Conservation (phyloP, 805 yeast species). For the Saturnispora quitensis region DNA sequence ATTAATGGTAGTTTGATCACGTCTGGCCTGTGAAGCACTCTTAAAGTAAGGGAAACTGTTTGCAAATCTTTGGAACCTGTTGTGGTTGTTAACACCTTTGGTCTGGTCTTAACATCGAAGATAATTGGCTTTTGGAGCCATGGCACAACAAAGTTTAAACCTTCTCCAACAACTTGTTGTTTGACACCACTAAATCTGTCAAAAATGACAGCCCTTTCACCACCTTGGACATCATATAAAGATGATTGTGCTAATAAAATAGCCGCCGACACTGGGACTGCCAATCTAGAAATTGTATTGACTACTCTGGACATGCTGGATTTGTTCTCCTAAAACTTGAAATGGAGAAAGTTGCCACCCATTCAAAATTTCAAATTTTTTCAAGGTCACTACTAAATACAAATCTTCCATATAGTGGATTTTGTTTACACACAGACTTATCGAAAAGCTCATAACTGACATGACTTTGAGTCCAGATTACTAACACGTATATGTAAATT, state of each 20-base stretch:
- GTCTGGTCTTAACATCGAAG: constrained; percentile 91
- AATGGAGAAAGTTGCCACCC: neutral
- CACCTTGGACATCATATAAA: constrained; percentile 92
- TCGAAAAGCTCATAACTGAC: no score
- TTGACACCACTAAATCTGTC: constrained; percentile 88
- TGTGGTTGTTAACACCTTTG: constrained; percentile 85
- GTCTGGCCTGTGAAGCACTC: constrained; percentile 92
- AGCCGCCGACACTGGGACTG: constrained; percentile 64
- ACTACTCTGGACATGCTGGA: constrained; percentile 32
- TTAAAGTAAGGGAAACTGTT: constrained; percentile 84
- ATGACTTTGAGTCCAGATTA: neutral
- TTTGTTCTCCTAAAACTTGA: neutral
- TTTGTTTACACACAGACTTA: neutral
- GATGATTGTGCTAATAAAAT: constrained; percentile 70
- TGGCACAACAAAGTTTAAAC: constrained; percentile 90
- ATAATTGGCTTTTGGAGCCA: constrained; percentile 91
- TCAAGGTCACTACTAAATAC: neutral
- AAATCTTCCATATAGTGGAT: neutral
- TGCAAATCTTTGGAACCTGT: constrained; percentile 97
- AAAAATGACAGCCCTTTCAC: constrained; percentile 90
- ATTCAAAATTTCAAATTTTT: neutral
- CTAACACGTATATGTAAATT: neutral
- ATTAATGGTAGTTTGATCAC: constrained; percentile 72
- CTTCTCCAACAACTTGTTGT: constrained; percentile 86
- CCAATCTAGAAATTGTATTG: constrained; percentile 39